Evolutionary conservation across 352 stramenopile genomes (phyloP), one percentile per base, ranked within the genome.

Genomic region (Phytophthora sojae): DNA sequence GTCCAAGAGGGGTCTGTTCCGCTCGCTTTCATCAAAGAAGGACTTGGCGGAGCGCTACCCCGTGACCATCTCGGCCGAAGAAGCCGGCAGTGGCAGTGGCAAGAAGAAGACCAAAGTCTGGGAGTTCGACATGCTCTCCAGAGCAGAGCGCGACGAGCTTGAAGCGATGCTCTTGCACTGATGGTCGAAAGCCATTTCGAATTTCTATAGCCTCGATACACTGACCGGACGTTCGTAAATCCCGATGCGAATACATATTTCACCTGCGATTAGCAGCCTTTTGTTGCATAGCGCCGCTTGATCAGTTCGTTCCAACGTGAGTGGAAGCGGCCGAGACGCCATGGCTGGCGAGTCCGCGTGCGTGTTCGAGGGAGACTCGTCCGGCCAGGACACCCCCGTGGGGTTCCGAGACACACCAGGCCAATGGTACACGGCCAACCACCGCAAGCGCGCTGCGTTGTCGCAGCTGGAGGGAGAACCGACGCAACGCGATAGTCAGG

Each of bases 371-470:
- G 69, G 72, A 17, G 64, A 75, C n/a, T 73, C 76, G 23, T 77
- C 67, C 8, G 81, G 78, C 1, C 80, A 88, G 32, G 73, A 93
- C 23, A 95, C 87, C 17, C 82, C 81, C 37, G 73, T 76, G 29
- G 87, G 85, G 26, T 89, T 91, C 64, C 82, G 86, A 47, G 81
- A 93, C 60, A 85, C 82, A 12, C 79, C 80, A 50, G 62, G 66
- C 1, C 61, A 76, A 69, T 73, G 68, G 67, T 65, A 73, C 26
- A 76, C 67, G 3, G 57, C 35, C 21, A 69, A 68, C 23, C 67
- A 79, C n/a, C 76, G 73, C 60, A 86, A 88, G 50, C 79, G 82
- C 57, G 60, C 79, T 4, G 70, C 63, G 1, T 37, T 61, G 23
- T 74, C 62, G 29, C 61, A 73, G 55, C 55, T 71, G 54, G 35